These are phyloP conservation scores for Boletus rex-veris DNA, from an alignment of 768 basidiomycete species.

Conservation along the genomic window DNA sequence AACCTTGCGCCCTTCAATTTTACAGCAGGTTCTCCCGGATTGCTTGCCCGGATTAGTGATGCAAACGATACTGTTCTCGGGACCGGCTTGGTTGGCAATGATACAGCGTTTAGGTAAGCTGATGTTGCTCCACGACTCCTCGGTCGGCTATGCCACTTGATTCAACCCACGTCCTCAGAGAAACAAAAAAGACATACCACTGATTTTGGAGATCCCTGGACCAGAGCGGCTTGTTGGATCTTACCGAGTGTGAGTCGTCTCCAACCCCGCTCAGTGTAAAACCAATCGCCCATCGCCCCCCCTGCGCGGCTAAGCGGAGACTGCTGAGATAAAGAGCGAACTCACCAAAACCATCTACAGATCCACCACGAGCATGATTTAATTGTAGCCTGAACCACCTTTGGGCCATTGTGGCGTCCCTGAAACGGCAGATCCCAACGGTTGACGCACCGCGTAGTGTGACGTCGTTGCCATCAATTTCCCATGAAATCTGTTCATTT, in stretches of 20 bases:
- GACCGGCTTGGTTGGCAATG: not conserved
- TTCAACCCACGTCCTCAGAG: not conserved
- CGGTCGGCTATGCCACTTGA: not conserved
- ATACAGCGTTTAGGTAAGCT: not conserved
- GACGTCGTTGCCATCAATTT: not conserved
- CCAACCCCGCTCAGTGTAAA: not conserved
- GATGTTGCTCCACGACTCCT: not conserved
- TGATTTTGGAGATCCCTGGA: not conserved
- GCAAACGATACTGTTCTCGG: not conserved
- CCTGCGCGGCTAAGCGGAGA: not conserved
- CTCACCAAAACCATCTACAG: constrained; percentile 1
- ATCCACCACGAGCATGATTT: not conserved
- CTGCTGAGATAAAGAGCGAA: too few relatives aligned
- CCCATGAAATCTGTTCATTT: not conserved
- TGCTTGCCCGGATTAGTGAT: not conserved
- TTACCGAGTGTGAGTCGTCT: constrained; percentile 1
- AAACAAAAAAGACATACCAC: not conserved
- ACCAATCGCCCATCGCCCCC: constrained; percentile 1
- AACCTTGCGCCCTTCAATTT: not conserved
- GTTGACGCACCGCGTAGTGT: not conserved
- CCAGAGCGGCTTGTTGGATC: not conserved
- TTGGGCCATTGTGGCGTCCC: not conserved
- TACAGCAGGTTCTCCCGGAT: not conserved
- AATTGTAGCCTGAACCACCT: constrained; percentile 5
- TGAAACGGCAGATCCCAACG: constrained; percentile 1